Evolutionary conservation across 345 rosid species (phyloP).

Genomic region (Dipteronia dyeriana): DNA sequence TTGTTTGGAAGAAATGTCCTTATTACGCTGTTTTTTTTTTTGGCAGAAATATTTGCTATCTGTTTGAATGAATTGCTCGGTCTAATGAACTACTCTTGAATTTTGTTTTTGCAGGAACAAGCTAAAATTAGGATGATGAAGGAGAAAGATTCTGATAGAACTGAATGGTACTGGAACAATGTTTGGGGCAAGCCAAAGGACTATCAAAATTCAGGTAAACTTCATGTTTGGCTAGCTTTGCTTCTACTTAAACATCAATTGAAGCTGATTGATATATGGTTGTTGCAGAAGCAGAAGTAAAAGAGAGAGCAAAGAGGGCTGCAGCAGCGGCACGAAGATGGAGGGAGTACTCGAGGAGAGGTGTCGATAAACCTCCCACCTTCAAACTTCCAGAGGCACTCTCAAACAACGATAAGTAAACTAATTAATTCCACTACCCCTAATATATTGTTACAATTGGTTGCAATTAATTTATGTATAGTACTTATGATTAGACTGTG

Average conservation of each 20-base stretch:
- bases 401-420: constrained; percentile 43
- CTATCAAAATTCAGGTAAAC: constrained; percentile 57
- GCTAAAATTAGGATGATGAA: constrained; percentile 76
- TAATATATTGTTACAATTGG: neutral
- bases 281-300: constrained; percentile 75
- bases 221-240: neutral
- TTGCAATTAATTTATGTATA: constrained; percentile 12
- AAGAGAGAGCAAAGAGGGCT: constrained; percentile 71
- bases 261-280: constrained; percentile 15
- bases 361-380: constrained; percentile 77
- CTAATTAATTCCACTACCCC: constrained; percentile 1
- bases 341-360: constrained; percentile 92
- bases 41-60: neutral
- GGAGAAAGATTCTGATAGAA: constrained; percentile 49
- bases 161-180: constrained; percentile 67
- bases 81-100: neutral
- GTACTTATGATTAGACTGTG: constrained; percentile 6
- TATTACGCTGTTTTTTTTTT: neutral
- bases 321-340: constrained; percentile 89
- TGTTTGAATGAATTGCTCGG: neutral
- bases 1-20: neutral
- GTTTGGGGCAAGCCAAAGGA: constrained; percentile 66
- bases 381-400: constrained; percentile 76
- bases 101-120: constrained; percentile 49
- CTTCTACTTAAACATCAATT: neutral